Conservation (phyloP, 768 basidiomycete species). For the Boletus rufocinnamomeus region DNA sequence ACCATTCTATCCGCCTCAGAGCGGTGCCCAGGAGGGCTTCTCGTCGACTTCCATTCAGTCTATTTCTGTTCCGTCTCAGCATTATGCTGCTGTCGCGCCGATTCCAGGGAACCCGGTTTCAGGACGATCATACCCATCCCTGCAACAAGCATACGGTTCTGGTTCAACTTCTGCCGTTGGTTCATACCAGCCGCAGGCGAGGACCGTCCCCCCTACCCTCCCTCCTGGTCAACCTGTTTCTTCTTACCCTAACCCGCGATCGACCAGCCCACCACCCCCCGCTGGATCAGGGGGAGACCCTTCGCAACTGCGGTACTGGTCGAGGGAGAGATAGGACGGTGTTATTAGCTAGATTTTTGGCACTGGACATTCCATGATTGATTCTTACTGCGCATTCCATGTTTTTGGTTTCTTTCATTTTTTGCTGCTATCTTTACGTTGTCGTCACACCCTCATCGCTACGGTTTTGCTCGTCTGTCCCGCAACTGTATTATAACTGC, state of each 20-base stretch:
- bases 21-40: constrained; percentile 35
- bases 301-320: constrained; percentile 33
- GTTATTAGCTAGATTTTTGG: constrained; percentile 16
- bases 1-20: constrained; percentile 53
- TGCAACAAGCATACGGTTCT: constrained; percentile 30
- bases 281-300: constrained; percentile 28
- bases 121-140: constrained; percentile 31
- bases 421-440: constrained; percentile 15
- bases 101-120: constrained; percentile 25
- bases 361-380: constrained; percentile 15
- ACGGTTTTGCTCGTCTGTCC: constrained; percentile 10
- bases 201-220: constrained; percentile 16
- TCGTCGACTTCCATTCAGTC: constrained; percentile 37
- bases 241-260: constrained; percentile 28
- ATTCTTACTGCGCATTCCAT: constrained; percentile 4
- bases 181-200: constrained; percentile 31
- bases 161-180: constrained; percentile 16
- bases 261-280: constrained; percentile 29
- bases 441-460: constrained; percentile 12
- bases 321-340: constrained; percentile 22
- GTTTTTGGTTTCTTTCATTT: background rate
- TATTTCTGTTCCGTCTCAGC: constrained; percentile 30
- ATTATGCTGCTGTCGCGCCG: constrained; percentile 30
- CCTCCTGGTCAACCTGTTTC: constrained; percentile 28
- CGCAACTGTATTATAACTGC: constrained; percentile 22